A percentile compares a stretch with the other conserved stretches of the same genome.
Evolutionary conservation across 2,329 filamentous ascomycete species (phyloP).

Genomic region (Hymenoscyphus infarciens): DNA sequence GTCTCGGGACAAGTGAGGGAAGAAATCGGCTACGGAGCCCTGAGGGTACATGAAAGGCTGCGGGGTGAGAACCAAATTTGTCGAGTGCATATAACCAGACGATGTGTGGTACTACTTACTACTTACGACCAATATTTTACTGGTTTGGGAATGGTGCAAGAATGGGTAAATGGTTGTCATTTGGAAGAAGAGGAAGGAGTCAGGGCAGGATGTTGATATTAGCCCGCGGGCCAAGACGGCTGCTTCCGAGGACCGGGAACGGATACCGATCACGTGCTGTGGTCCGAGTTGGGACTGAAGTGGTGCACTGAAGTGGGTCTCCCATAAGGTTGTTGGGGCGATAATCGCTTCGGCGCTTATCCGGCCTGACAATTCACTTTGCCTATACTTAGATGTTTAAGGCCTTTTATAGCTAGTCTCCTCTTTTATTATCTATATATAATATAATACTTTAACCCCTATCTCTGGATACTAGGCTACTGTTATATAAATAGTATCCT

Average conservation of each 20-base stretch:
- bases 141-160: neutral
- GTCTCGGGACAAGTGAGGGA: neutral
- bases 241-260: neutral
- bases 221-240: constrained; percentile 7
- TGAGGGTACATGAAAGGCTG: neutral
- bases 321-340: too few species aligned
- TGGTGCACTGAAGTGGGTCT: too few species aligned
- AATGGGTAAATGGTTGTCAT: constrained; percentile 3
- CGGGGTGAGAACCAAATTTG: neutral
- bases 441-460: too few species aligned
- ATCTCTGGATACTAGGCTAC: too few species aligned
- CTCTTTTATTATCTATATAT: too few species aligned
- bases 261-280: too few species aligned
- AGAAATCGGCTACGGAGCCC: neutral
- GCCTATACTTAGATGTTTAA: too few species aligned
- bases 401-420: too few species aligned
- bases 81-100: constrained; percentile 8
- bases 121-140: neutral
- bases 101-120: neutral
- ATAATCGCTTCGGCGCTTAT: too few species aligned
- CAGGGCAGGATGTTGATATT: constrained; percentile 7
- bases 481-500: too few species aligned
- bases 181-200: neutral
- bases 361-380: too few species aligned
- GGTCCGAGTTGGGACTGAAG: too few species aligned